These are phyloP conservation scores for Paecilomyces niveus DNA, from an alignment of 2,329 filamentous ascomycete species.

Conservation along the genomic window DNA sequence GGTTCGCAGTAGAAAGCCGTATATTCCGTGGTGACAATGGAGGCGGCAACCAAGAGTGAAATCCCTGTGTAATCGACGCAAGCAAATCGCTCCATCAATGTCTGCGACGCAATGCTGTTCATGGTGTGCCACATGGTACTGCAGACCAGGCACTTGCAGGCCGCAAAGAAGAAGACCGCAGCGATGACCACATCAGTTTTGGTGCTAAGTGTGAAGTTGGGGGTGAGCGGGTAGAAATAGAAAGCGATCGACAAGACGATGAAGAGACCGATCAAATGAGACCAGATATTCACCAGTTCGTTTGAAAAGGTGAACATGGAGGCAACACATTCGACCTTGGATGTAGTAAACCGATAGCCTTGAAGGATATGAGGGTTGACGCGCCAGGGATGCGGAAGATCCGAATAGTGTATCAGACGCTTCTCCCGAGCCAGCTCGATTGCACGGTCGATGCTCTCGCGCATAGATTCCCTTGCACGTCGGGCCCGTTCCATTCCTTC, in stretches of 20 bases:
- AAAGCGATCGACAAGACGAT: conserved; percentile 84
- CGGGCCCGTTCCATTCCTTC: conserved; percentile 77
- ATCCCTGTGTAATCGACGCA: conserved; percentile 99
- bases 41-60: conserved; percentile 82
- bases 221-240: conserved; percentile 86
- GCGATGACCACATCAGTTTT: conserved; percentile 87
- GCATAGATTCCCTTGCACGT: conserved; percentile 71
- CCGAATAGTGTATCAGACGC: conserved; percentile 79
- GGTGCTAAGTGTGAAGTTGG: conserved; percentile 79
- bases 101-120: conserved; percentile 89
- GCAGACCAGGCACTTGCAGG: conserved; percentile 90
- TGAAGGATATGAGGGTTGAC: conserved; percentile 88
- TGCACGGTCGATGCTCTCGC: conserved; percentile 76
- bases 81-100: conserved; percentile 86
- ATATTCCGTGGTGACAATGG: conserved; percentile 97
- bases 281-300: conserved; percentile 97
- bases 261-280: conserved; percentile 81
- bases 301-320: conserved; percentile 83
- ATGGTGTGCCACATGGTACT: conserved; percentile 98
- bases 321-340: conserved; percentile 78
- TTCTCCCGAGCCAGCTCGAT: conserved; percentile 67
- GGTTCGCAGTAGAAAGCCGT: conserved; percentile 98
- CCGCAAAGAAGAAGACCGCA: conserved; percentile 91
- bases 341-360: conserved; percentile 90
- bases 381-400: conserved; percentile 84